Base-by-base conservation (phyloP, 768 basidiomycete species). In the Lactifluus pinguis region DNA sequence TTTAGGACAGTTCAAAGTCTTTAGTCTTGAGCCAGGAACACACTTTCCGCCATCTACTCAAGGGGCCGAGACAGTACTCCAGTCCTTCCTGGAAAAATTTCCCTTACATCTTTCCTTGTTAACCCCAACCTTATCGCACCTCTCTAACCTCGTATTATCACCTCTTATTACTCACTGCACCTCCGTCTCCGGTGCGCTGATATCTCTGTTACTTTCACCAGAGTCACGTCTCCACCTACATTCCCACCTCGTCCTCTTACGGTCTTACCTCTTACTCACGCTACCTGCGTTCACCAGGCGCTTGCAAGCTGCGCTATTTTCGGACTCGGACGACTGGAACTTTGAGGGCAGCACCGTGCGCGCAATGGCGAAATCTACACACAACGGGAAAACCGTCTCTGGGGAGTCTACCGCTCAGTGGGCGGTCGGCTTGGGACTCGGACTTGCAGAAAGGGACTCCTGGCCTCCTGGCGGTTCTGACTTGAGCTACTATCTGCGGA, bases 401-500 rank as follows among this genome's bases (percentile, higher is more conserved):
- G 49, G 19, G 4, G 57, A 21, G 19, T 55, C 65, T 1, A 14
- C 19, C 19, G 45, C 58, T n/a, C 53, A 60, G 42, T 83, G 85
- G 83, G 81, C 83, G 0, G 79, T 94, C 6, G 93, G 92, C 2
- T 72, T 95, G 6, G 85, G 88, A 9, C 76, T 84, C 0, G 80
- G 82, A 2, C 72, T 95, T n/a, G 80, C 86, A 41, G 84, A 87
- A 49, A 77, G 86, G 39, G 83, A 83, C 53, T 81, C 78, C 5
- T 95, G 93, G 93, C 93, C 93, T 0, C 93, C 93, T 13, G 86
- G 87, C 17, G 90, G 89, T 6, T 79, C 86, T 2, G 92, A 94
- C 68, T 75, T 95, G 52, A 88, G 89, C 66, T 93, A 87, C 72
- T 83, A 86, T 65, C 74, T 95, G 47, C 74, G 92, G 55, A 87